These are phyloP conservation scores for Ustilago hordei DNA, from an alignment of 1,284 basidiomycete genomes.

Conservation along the genomic window DNA sequence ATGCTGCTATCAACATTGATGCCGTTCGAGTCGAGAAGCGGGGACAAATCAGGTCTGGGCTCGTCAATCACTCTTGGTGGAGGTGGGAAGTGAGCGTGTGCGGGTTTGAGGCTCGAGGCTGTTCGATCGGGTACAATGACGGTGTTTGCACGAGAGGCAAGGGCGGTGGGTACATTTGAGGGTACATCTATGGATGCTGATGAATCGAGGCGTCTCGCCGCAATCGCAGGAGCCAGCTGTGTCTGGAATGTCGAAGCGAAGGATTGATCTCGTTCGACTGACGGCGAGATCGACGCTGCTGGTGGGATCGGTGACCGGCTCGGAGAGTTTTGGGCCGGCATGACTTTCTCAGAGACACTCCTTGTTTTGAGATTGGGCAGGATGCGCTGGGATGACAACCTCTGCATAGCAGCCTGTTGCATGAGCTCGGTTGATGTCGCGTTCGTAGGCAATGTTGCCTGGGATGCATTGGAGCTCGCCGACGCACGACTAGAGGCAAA, in stretches of 20 bases:
- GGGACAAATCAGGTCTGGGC: background rate
- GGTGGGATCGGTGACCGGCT: constrained; percentile 1
- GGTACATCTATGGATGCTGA: background rate
- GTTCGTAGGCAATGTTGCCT: constrained; percentile 1
- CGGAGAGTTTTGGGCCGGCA: constrained; percentile 8
- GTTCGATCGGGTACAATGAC: constrained; percentile 24
- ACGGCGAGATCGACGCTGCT: background rate
- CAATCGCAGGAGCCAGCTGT: background rate
- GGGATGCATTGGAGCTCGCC: background rate
- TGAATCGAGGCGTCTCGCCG: background rate
- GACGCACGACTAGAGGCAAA: constrained; percentile 5
- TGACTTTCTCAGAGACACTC: constrained; percentile 23
- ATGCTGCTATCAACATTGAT: constrained; percentile 9
- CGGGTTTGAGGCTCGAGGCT: constrained; percentile 6
- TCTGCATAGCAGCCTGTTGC: constrained; percentile 47
- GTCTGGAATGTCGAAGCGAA: background rate
- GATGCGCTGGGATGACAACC: constrained; percentile 44
- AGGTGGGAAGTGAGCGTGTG: background rate
- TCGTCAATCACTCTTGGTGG: background rate
- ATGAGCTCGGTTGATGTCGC: constrained; percentile 29
- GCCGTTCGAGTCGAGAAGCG: background rate
- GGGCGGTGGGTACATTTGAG: background rate
- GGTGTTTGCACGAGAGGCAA: background rate
- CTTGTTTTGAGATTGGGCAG: constrained; percentile 9
- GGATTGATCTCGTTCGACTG: background rate